These are phyloP conservation scores for Leccinum barrowsii DNA, from an alignment of 768 basidiomycete species.

Conservation along the genomic window DNA sequence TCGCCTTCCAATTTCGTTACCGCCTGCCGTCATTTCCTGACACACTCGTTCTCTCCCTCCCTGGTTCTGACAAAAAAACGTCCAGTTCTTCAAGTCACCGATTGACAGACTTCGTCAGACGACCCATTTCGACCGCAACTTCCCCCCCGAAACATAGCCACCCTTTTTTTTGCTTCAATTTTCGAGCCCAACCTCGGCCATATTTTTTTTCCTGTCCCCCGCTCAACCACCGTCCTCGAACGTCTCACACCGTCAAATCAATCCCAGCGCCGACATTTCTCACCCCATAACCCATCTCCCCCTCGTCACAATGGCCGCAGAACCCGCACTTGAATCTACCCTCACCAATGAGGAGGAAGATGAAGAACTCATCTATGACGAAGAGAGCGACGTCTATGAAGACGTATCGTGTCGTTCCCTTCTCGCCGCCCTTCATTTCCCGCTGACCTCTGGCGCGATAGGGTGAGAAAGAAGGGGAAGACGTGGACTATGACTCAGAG, in stretches of 20 bases:
- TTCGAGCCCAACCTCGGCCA: neutral
- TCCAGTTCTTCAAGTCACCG: neutral
- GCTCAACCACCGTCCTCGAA: constrained; percentile 7
- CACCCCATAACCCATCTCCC: constrained; percentile 2
- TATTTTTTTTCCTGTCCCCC: constrained; percentile 8
- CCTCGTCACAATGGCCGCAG: constrained; percentile 17
- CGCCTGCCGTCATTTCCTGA: constrained; percentile 17
- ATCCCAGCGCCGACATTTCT: constrained; percentile 4
- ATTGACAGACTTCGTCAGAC: constrained; percentile 1
- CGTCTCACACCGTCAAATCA: neutral
- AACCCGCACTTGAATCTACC: constrained; percentile 16
- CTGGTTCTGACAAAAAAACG: neutral
- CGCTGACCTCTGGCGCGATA: constrained; percentile 1
- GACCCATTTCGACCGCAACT: neutral
- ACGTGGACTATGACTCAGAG: neutral
- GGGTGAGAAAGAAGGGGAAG: constrained; percentile 20
- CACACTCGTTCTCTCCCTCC: constrained; percentile 2
- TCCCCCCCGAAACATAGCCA: neutral
- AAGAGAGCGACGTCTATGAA: constrained; percentile 30
- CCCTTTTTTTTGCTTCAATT: neutral
- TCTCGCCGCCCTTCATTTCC: neutral
- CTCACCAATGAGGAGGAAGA: neutral
- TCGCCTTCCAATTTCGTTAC: constrained; percentile 10
- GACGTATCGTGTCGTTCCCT: constrained; percentile 17
- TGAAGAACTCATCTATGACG: constrained; percentile 15